A percentile compares a stretch with the other conserved stretches of the same genome.
phyloP scores from a whole-genome alignment of 768 basidiomycete genomes.

The Lentinula guzmanii region DNA sequence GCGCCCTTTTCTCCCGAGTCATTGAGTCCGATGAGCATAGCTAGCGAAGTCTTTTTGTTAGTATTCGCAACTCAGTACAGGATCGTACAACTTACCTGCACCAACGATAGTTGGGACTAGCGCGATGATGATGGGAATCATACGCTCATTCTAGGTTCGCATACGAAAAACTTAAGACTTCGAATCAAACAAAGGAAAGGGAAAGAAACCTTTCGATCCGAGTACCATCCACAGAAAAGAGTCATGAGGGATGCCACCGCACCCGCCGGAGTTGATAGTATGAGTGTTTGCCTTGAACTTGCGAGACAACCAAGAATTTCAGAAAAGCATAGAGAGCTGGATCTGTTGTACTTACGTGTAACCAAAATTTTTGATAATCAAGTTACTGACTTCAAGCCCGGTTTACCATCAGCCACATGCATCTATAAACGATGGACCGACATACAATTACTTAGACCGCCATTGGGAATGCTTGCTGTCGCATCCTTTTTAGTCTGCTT shows the following conservation, averaged over 20 bases:
- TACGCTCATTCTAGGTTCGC: conserved; percentile 41
- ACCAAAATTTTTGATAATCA: conserved; percentile 58
- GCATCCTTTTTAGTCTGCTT: not conserved
- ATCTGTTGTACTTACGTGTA: conserved; percentile 40
- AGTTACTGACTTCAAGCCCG: conserved; percentile 42
- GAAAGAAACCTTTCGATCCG: conserved; percentile 48
- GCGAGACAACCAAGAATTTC: not conserved
- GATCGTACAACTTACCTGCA: conserved; percentile 25
- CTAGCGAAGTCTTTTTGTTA: conserved; percentile 16
- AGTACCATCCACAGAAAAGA: conserved; percentile 56
- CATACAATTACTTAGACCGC: conserved; percentile 57
- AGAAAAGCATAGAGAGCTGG: not conserved
- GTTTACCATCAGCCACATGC: not conserved
- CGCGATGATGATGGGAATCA: conserved; percentile 55
- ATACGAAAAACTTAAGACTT: not conserved
- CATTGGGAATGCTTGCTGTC: conserved; percentile 61
- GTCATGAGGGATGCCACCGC: conserved; percentile 41
- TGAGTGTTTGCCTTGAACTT: conserved; percentile 56
- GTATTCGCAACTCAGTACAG: not conserved
- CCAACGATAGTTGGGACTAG: conserved; percentile 56
- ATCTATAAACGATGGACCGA: not conserved
- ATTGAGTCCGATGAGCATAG: conserved; percentile 50
- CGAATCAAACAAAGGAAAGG: not conserved
- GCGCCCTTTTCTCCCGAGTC: conserved; percentile 41
- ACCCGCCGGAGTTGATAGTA: conserved; percentile 53